A percentile compares a stretch with the other conserved stretches of the same genome.
Evolutionary conservation across 2,329 filamentous ascomycete species (phyloP).

Genomic region (Fusarium drepaniforme): DNA sequence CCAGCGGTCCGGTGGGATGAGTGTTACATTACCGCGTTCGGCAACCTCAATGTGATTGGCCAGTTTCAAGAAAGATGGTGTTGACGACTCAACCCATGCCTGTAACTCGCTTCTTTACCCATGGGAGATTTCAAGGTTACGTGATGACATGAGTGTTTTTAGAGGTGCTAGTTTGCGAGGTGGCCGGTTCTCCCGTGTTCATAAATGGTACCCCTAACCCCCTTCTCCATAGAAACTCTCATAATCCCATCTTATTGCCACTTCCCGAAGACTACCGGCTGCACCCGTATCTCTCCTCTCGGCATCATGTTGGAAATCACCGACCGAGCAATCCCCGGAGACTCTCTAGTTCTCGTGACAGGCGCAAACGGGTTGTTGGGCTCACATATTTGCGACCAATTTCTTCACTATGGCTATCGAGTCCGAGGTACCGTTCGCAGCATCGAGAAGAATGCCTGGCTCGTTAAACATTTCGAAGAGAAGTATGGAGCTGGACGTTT

Average conservation of each 20-base stretch:
- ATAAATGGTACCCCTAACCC: not conserved
- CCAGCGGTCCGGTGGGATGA: no score
- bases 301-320: not conserved
- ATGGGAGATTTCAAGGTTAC: not conserved
- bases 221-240: not conserved
- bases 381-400: slow-evolving; percentile 51
- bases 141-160: not conserved
- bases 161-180: not conserved
- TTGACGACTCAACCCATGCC: not conserved
- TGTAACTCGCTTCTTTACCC: not conserved
- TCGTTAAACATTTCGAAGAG: slow-evolving; percentile 43
- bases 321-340: not conserved
- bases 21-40: not conserved
- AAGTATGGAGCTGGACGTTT: slow-evolving; percentile 48
- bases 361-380: slow-evolving; percentile 56
- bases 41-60: not conserved
- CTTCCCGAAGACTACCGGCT: not conserved
- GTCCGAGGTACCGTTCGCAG: slow-evolving; percentile 57
- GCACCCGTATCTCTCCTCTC: not conserved
- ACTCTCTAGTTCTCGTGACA: slow-evolving; percentile 54
- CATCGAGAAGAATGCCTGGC: slow-evolving; percentile 47
- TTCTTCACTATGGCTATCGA: slow-evolving; percentile 52
- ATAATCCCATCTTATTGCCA: no score
- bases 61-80: not conserved
- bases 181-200: not conserved